phyloP scores from a whole-genome alignment of 805 yeast genomes.

The Lipomyces yamanashiensis region DNA sequence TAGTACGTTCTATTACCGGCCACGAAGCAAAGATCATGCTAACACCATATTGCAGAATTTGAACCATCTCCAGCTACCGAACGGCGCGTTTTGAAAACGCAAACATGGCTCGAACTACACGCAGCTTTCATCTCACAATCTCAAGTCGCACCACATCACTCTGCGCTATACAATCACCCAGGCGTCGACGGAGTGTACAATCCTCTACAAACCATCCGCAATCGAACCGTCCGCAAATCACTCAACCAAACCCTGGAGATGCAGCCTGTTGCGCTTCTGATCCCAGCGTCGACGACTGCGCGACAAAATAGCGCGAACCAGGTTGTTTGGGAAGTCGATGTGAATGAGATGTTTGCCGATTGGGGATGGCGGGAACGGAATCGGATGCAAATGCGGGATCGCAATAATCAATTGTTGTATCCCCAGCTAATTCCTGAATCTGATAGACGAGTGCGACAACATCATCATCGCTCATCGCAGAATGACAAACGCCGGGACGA shows the following conservation, averaged over 20 bases:
- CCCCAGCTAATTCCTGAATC: background rate
- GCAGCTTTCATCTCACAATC: slow-evolving; percentile 22
- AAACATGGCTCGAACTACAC: slow-evolving; percentile 34
- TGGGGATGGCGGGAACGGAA: slow-evolving; percentile 36
- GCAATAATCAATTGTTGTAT: slow-evolving; percentile 26
- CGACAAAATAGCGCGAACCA: slow-evolving; percentile 10
- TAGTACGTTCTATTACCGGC: background rate
- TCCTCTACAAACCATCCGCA: slow-evolving; percentile 36
- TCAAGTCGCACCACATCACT: slow-evolving; percentile 12
- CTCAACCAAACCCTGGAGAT: slow-evolving; percentile 15
- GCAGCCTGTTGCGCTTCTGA: slow-evolving; percentile 10
- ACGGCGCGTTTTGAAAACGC: slow-evolving; percentile 26
- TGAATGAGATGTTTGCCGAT: slow-evolving; percentile 33
- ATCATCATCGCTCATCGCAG: background rate
- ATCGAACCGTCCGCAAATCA: slow-evolving; percentile 23
- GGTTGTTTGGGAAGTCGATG: slow-evolving; percentile 35
- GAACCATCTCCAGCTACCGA: slow-evolving; percentile 25
- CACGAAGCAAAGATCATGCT: background rate
- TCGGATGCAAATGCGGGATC: slow-evolving; percentile 28
- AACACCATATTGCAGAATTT: slow-evolving; percentile 3
- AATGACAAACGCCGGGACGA: background rate
- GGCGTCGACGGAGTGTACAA: slow-evolving; percentile 38
- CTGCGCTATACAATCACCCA: slow-evolving; percentile 1
- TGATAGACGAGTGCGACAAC: background rate
- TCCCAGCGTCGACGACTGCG: slow-evolving; percentile 31